A percentile compares a stretch with the other conserved stretches of the same genome.
These are phyloP conservation scores for Millerozyma acaciae DNA, from an alignment of 805 yeast species.

Conservation along the genomic window DNA sequence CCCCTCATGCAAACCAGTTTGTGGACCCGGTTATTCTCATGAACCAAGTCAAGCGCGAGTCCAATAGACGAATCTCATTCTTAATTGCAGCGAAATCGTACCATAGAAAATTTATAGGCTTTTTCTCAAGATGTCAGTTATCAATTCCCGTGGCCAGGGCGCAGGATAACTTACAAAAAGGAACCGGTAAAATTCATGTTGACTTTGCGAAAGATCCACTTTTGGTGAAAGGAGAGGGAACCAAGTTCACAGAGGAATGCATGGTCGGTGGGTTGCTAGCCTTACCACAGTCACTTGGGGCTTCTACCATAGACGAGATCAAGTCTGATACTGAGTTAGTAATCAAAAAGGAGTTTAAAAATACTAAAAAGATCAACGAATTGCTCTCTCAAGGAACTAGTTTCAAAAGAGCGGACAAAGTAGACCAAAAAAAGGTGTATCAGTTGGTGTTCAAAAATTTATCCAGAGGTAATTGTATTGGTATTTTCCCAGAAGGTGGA, in stretches of 20 bases:
- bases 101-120: conserved; percentile 63
- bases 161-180: conserved; percentile 73
- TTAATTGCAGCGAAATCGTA: conserved; percentile 82
- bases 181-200: conserved; percentile 60
- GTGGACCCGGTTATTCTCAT: conserved; percentile 77
- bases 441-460: conserved; percentile 81
- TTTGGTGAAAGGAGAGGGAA: conserved; percentile 59
- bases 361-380: conserved; percentile 40
- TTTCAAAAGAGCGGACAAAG: conserved; percentile 73
- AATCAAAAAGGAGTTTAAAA: conserved; percentile 66
- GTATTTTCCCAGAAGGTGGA: conserved; percentile 98
- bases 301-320: conserved; percentile 64
- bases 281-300: conserved; percentile 74
- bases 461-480: conserved; percentile 75
- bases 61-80: conserved; percentile 70
- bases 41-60: conserved; percentile 69
- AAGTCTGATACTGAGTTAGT: conserved; percentile 67
- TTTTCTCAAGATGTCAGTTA: conserved; percentile 68
- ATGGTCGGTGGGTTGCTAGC: conserved; percentile 65
- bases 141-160: conserved; percentile 91
- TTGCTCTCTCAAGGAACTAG: conserved; percentile 49
- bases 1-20: conserved; percentile 96
- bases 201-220: conserved; percentile 52
- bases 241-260: conserved; percentile 63
- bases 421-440: conserved; percentile 83